These are phyloP conservation scores for Zasmidium citrigriseum DNA, from an alignment of 2,329 filamentous ascomycete species.

Conservation along the genomic window DNA sequence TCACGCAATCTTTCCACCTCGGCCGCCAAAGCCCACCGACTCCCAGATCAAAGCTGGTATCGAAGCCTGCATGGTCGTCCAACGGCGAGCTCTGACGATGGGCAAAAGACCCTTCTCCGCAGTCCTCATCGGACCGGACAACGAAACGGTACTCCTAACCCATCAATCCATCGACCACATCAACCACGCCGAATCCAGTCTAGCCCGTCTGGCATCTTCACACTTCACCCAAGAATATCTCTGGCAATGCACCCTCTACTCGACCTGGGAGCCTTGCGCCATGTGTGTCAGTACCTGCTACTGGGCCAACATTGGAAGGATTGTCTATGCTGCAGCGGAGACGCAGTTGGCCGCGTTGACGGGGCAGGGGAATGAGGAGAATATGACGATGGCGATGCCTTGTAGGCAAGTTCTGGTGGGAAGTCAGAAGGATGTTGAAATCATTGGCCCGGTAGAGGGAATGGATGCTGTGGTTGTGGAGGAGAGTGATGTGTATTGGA, in stretches of 20 bases:
- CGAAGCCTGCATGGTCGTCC: conserved; percentile 43
- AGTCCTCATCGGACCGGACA: conserved; percentile 52
- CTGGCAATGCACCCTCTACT: conserved; percentile 52
- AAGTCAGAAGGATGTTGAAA: conserved; percentile 53
- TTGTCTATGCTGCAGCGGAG: conserved; percentile 55
- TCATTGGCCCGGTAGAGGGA: conserved; percentile 50
- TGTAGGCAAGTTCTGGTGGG: conserved; percentile 50
- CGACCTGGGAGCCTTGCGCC: conserved; percentile 58
- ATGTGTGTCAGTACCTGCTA: conserved; percentile 54
- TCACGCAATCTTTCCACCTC: conserved; percentile 35
- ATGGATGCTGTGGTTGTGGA: conserved; percentile 49
- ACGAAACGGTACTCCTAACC: conserved; percentile 49
- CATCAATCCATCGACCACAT: conserved; percentile 56
- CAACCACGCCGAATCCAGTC: conserved; percentile 54
- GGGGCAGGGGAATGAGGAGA: conserved; percentile 52
- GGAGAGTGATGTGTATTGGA: conserved; percentile 51
- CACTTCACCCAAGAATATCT: conserved; percentile 54
- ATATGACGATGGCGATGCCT: conserved; percentile 54
- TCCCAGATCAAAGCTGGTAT: conserved; percentile 45
- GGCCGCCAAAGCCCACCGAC: conserved; percentile 37
- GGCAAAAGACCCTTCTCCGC: conserved; percentile 54
- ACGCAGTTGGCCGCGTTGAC: conserved; percentile 48
- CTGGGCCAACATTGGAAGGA: conserved; percentile 56
- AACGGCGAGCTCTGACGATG: conserved; percentile 47
- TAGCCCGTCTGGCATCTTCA: conserved; percentile 51